Evolutionary conservation across 2,329 filamentous ascomycete species (phyloP).

Genomic region (Piedraia hortae): DNA sequence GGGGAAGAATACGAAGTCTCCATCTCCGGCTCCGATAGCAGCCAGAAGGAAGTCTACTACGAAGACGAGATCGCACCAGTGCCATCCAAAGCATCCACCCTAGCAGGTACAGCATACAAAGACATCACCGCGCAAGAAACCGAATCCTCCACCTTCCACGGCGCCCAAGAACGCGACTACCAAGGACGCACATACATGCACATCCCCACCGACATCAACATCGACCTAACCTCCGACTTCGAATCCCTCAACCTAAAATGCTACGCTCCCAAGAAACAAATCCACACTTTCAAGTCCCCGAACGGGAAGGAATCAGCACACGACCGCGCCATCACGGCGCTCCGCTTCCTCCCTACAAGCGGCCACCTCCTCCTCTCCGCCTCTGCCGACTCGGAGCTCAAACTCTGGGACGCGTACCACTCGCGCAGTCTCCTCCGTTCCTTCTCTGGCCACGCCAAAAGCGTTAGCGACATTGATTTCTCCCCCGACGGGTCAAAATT

Average conservation of each 20-base stretch:
- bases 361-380: conserved; percentile 74
- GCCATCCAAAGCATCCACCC: conserved; percentile 19
- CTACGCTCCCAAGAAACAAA: conserved; percentile 77
- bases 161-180: conserved; percentile 63
- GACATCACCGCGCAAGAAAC: conserved; percentile 18
- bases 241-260: conserved; percentile 31
- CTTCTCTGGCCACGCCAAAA: conserved; percentile 76
- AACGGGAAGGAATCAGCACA: conserved; percentile 13
- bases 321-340: conserved; percentile 57
- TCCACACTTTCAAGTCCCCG: conserved; percentile 71
- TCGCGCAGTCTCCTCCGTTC: conserved; percentile 64
- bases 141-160: conserved; percentile 75
- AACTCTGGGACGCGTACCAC: conserved; percentile 88
- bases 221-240: conserved; percentile 50
- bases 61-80: conserved; percentile 38
- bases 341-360: conserved; percentile 69
- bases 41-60: conserved; percentile 42
- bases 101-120: conserved; percentile 26
- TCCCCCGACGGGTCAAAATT: conserved; percentile 60
- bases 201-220: conserved; percentile 65
- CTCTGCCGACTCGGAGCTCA: conserved; percentile 73
- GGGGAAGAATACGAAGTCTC: conserved; percentile 37
- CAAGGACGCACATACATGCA: conserved; percentile 96
- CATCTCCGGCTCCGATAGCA: conserved; percentile 43
- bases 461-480: conserved; percentile 73